A percentile compares a stretch with the other conserved stretches of the same genome.
Conservation (phyloP, 306 rosid genomes). For the Rosa rugosa region DNA sequence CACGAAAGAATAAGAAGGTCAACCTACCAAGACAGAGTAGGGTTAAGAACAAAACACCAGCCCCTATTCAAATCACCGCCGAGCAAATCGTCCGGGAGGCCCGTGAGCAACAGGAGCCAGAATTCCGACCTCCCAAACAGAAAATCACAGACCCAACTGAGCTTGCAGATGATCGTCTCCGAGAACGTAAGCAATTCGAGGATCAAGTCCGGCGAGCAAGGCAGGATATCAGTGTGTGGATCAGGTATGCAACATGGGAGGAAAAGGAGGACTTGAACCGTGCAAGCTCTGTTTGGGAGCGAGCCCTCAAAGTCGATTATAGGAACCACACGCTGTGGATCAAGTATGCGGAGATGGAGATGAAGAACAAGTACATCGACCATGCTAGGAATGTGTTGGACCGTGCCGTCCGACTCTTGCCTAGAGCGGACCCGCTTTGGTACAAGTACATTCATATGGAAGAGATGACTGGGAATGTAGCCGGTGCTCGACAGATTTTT, state of each 20-base stretch:
- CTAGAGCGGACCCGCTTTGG: slow-evolving; percentile 61
- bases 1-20: not conserved
- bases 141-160: slow-evolving; percentile 65
- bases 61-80: slow-evolving; percentile 54
- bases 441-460: slow-evolving; percentile 44
- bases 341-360: slow-evolving; percentile 80
- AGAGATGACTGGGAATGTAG: slow-evolving; percentile 64
- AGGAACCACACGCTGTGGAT: slow-evolving; percentile 73
- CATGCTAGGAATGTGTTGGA: slow-evolving; percentile 84
- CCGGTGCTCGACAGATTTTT: slow-evolving; percentile 69
- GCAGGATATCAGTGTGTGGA: not conserved
- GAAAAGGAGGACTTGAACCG: slow-evolving; percentile 70
- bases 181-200: slow-evolving; percentile 70
- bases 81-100: slow-evolving; percentile 55
- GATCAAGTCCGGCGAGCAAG: slow-evolving; percentile 10
- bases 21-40: slow-evolving; percentile 14
- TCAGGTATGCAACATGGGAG: slow-evolving; percentile 48
- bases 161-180: slow-evolving; percentile 69
- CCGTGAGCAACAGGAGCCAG: slow-evolving; percentile 72
- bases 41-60: slow-evolving; percentile 81
- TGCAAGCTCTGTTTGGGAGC: slow-evolving; percentile 79
- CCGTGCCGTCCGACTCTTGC: slow-evolving; percentile 66
- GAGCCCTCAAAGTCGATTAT: slow-evolving; percentile 71
- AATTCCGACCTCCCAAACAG: slow-evolving; percentile 77
- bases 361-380: slow-evolving; percentile 63